phyloP scores from a whole-genome alignment of 75 land plant genomes.

The Adiantum capillusveneris region DNA sequence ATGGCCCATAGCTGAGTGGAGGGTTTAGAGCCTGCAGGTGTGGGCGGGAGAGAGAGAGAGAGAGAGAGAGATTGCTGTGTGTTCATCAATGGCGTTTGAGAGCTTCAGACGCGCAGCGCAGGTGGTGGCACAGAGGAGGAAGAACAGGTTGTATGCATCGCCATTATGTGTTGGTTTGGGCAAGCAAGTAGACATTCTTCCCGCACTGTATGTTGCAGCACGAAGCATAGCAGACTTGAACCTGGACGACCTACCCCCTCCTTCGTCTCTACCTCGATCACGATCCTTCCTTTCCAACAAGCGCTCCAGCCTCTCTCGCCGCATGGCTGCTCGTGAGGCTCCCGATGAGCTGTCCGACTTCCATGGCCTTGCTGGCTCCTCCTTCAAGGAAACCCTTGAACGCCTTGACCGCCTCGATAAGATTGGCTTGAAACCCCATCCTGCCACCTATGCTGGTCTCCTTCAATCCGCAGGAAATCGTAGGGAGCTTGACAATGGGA shows the following conservation, averaged over 20 bases:
- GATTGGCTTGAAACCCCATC: slow-evolving; percentile 2
- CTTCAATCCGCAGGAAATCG: not conserved
- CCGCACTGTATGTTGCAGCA: not conserved
- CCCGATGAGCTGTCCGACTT: slow-evolving; percentile 2
- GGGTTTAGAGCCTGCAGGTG: too few species aligned
- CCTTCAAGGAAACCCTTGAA: not conserved
- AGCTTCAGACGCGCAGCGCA: not conserved
- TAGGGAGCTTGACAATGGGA: not conserved
- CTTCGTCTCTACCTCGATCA: not conserved
- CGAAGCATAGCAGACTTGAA: not conserved
- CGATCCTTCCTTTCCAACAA: slow-evolving; percentile 2
- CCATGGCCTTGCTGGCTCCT: not conserved
- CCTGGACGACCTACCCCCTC: slow-evolving; percentile 1
- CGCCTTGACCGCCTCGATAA: slow-evolving; percentile 4
- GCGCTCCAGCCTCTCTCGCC: slow-evolving; percentile 7
- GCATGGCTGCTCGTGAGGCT: not conserved
- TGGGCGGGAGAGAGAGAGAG: too few species aligned
- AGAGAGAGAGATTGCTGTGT: too few species aligned
- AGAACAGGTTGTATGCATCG: not conserved
- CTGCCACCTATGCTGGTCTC: slow-evolving; percentile 1
- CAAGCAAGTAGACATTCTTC: not conserved
- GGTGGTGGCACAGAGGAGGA: not conserved
- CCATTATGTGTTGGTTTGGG: not conserved
- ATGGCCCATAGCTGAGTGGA: too few species aligned
- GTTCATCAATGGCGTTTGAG: not conserved